Percentiles rank a stretch among this genome's conserved stretches.
These are phyloP conservation scores for Erysimum cheiranthoides DNA, from an alignment of 345 rosid genomes.

Conservation along the genomic window DNA sequence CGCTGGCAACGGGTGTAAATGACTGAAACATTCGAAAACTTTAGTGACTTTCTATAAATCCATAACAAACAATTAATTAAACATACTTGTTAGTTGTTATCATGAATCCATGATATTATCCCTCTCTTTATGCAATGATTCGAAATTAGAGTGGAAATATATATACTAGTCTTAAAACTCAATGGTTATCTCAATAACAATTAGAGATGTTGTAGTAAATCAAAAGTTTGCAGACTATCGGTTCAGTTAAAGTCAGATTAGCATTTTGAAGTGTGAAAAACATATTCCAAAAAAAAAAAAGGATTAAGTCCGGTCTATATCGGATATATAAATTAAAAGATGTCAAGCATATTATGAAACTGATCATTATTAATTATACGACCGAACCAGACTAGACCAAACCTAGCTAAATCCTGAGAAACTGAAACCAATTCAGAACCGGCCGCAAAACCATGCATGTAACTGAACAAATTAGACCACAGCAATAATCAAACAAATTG, in stretches of 20 bases:
- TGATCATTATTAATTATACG: neutral
- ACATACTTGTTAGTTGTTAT: neutral
- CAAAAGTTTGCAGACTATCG: neutral
- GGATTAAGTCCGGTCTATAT: neutral
- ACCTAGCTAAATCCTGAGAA: neutral
- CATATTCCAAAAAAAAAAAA: neutral
- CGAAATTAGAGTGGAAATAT: neutral
- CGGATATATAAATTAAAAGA: neutral
- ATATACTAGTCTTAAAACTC: neutral
- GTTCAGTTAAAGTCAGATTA: constrained; percentile 1
- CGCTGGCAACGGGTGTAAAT: too few species aligned
- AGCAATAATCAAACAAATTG: neutral
- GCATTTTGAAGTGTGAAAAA: neutral
- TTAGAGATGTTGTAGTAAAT: neutral
- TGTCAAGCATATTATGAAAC: neutral
- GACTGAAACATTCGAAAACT: neutral
- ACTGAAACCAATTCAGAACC: neutral
- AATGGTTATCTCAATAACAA: neutral
- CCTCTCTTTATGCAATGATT: constrained; percentile 1
- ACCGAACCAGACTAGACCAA: neutral
- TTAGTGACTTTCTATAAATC: constrained; percentile 18
- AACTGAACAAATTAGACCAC: neutral
- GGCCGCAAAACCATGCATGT: neutral
- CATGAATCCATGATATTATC: constrained; percentile 7
- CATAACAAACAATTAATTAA: neutral